phyloP scores from a whole-genome alignment of 257 asterid genomes.

The Cordia subcordata region DNA sequence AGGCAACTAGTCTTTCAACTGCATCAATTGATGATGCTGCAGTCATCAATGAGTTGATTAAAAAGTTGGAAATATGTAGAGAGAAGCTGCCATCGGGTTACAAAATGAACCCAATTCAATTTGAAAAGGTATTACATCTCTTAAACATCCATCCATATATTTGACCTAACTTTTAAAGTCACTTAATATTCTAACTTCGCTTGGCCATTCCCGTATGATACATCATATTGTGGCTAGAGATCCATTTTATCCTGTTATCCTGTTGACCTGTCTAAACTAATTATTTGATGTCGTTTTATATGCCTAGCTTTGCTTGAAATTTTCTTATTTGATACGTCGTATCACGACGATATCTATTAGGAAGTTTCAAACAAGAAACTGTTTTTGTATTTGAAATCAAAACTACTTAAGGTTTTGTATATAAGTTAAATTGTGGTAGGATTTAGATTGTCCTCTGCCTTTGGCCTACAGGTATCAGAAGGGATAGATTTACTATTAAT shows the following conservation, averaged over 20 bases:
- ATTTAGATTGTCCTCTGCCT: too few relatives aligned
- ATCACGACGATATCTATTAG: not conserved
- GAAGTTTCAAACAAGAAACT: too few relatives aligned
- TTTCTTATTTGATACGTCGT: not conserved
- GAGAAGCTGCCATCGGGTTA: slow-evolving; percentile 22
- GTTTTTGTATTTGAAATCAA: too few relatives aligned
- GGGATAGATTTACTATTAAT: too few relatives aligned
- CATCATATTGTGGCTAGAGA: not conserved
- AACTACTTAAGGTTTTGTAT: too few relatives aligned
- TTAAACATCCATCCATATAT: too few relatives aligned
- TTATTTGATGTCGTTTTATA: not conserved
- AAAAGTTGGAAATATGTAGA: slow-evolving; percentile 24
- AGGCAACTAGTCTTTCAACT: slow-evolving; percentile 33
- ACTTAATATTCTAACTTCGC: not conserved
- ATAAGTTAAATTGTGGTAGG: too few relatives aligned
- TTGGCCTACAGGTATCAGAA: too few relatives aligned
- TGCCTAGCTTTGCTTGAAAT: not conserved
- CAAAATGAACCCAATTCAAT: slow-evolving; percentile 44
- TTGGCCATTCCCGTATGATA: not conserved
- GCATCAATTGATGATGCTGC: slow-evolving; percentile 37
- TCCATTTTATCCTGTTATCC: not conserved
- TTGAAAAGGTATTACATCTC: slow-evolving; percentile 29
- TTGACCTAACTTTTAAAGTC: too few relatives aligned
- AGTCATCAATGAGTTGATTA: slow-evolving; percentile 28
- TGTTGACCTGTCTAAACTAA: not conserved